phyloP scores from a whole-genome alignment of 2,329 filamentous ascomycete genomes.

The Claviceps quebecensis region DNA sequence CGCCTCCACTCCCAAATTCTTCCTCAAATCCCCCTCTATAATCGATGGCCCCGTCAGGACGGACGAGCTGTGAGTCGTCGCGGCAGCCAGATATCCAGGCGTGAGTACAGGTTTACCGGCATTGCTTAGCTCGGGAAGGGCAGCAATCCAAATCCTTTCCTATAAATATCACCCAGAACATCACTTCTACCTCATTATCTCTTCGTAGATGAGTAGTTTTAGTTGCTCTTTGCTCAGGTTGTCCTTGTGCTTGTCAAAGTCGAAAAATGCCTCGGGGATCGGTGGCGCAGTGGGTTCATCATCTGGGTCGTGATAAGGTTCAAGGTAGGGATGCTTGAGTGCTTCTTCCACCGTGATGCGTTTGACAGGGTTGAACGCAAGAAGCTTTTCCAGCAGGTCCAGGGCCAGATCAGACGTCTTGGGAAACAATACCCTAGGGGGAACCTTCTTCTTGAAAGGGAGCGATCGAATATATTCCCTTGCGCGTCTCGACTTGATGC shows the following conservation, averaged over 20 bases:
- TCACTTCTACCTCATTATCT: constrained; percentile 57
- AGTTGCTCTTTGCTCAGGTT: constrained; percentile 95
- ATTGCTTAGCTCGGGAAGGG: not conserved
- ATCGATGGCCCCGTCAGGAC: not conserved
- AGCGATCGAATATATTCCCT: constrained; percentile 96
- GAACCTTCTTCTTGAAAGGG: constrained; percentile 99
- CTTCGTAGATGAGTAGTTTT: constrained; percentile 93
- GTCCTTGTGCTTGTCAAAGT: constrained; percentile 99
- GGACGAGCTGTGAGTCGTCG: not conserved
- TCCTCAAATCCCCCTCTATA: not conserved
- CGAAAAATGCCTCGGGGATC: constrained; percentile 98
- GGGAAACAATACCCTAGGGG: constrained; percentile 91
- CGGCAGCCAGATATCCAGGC: not conserved
- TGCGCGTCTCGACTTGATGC: constrained; percentile 95
- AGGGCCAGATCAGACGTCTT: constrained; percentile 97
- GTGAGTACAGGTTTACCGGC: not conserved
- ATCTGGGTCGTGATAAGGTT: constrained; percentile 97
- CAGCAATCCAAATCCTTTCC: not conserved
- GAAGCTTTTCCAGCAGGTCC: constrained; percentile 84
- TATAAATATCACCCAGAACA: not conserved
- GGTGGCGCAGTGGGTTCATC: constrained; percentile 94
- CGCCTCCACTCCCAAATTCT: not conserved
- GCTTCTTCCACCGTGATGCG: constrained; percentile 96
- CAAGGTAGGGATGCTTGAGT: constrained; percentile 91
- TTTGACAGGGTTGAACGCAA: constrained; percentile 98